These are phyloP conservation scores for Xylariaceae sp. DNA, from an alignment of 2,329 filamentous ascomycete species.

Conservation along the genomic window DNA sequence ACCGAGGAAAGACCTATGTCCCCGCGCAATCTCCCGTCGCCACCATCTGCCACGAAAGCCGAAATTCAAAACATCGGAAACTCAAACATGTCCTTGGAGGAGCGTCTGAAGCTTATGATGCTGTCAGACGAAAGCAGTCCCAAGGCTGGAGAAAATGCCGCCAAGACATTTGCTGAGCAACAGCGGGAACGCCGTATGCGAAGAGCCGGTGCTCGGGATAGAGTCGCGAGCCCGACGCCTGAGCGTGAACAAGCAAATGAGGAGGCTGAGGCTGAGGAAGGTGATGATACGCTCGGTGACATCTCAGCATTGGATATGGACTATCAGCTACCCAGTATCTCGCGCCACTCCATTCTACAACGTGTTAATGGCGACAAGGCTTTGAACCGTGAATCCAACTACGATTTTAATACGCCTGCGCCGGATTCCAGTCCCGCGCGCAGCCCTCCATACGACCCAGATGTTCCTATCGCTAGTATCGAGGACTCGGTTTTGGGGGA, in stretches of 20 bases:
- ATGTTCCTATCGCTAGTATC: constrained; percentile 84
- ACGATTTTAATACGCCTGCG: constrained; percentile 62
- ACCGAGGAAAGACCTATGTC: constrained; percentile 69
- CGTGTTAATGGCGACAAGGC: constrained; percentile 69
- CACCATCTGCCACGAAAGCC: constrained; percentile 68
- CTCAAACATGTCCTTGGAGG: constrained; percentile 78
- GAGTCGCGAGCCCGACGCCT: constrained; percentile 40
- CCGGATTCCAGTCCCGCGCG: constrained; percentile 57
- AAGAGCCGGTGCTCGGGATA: constrained; percentile 54
- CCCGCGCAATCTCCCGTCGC: constrained; percentile 69
- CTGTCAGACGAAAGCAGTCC: constrained; percentile 60
- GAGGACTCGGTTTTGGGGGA: constrained; percentile 64
- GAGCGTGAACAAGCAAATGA: constrained; percentile 37
- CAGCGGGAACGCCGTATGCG: constrained; percentile 69
- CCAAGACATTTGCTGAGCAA: constrained; percentile 59
- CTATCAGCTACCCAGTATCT: constrained; percentile 75
- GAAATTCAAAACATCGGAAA: constrained; percentile 76
- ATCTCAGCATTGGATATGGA: constrained; percentile 56
- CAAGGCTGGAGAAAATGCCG: constrained; percentile 24
- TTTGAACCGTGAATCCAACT: constrained; percentile 59
- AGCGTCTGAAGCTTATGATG: constrained; percentile 86
- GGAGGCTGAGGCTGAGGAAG: constrained; percentile 43
- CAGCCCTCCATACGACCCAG: constrained; percentile 71
- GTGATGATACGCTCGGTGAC: constrained; percentile 60
- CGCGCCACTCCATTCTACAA: constrained; percentile 87